Evolutionary conservation across 495 filamentous ascomycete genomes (phyloP), one percentile per base, ranked within the genome.

Genomic region (Umbilicaria muhlenbergii): DNA sequence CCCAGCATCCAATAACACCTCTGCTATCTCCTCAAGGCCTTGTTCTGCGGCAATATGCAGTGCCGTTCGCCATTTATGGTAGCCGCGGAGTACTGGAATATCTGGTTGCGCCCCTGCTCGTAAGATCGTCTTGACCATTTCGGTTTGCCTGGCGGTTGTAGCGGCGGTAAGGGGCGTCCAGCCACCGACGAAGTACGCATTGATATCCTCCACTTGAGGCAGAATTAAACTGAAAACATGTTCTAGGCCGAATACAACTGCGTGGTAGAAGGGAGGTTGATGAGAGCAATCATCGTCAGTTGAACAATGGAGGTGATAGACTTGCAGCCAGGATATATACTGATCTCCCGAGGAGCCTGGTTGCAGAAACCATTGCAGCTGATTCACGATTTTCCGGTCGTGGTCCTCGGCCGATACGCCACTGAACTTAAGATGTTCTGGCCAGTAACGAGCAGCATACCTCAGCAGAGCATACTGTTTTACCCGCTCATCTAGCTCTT

Each of bases 11-110:
- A 48, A 36, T 8, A 48, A 33, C 21, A 43, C 24, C 15, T 32
- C 15, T 39, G 43, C 39, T 0, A 38, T 32, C 38, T 37, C 45
- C 11, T 15, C 40, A n/a, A 33, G 40, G 13, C 39, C 45, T 12
- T 36, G 34, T 32, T 48, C 45, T n/a, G 45, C 45, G n/a, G 45
- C 45, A 31, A 48, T 34, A 19, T 48, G 45, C 3, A 48, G 40
- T 10, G 40, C 16, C 3, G 21, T 32, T 36, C 42, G 24, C 21
- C 32, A 34, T 11, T 17, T 35, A 5, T 16, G 10, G 4, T 21
- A 11, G 11, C 11, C 13, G 18, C 38, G 32, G 13, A 28, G 24
- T 7, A 34, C 43, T 11, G 16, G n/a, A 8, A 48, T 14, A 36
- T 43, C 31, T 5, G 43, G 14, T n/a, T 15, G 11, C 7, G 45